Evolutionary conservation across 2,329 filamentous ascomycete genomes (phyloP), one percentile per base, ranked within the genome.

Genomic region (Gnomoniopsis smithogilvyi): DNA sequence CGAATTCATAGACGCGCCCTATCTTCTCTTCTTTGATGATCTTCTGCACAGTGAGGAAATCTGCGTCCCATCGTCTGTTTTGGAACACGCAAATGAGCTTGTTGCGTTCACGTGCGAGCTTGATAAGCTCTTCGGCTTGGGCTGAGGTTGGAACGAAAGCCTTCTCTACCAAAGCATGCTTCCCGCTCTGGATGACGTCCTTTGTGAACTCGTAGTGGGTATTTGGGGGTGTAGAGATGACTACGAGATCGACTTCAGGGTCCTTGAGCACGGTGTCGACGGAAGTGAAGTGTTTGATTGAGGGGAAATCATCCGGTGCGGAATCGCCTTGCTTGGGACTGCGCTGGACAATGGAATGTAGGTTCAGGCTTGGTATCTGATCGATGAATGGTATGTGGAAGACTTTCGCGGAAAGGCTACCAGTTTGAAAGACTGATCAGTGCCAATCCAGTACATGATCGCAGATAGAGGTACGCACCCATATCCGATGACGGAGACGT

Each of bases 81-180:
- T 90, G 87, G 72, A 88, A 90, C n/a, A 90, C 86, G 63, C 85
- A 85, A 61, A 90, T 72, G 48, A 87, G 69, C 57, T 78, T 78
- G 41, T 76, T 72, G 50, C 79, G 71, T 60, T 80, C 71, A 63
- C 78, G 72, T 11, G 87, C 82, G 52, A 87, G 74, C 11, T 73
- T 71, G 48, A 83, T 80, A 7, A 94, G 82, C 64, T 83, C 74
- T 36, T 84, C 79, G 12, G 90, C 90, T 73, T 93, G 86, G 59
- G 82, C 78, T 1, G 82, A 78, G 1, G 86, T 89, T 21, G 90
- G 87, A 14, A 91, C 89, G 70, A 94, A 94, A 2, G 91, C 91
- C 77, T 94, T 94, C 77, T 94, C 91, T 51, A 89, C 88, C 54
- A 94, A 78, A 26, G 93, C 88, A 71, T 94, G 87, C 77, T 93